A percentile compares a stretch with the other conserved stretches of the same genome.
Evolutionary conservation across 805 yeast genomes (phyloP).

Genomic region (Hanseniaspora hatyaiensis): DNA sequence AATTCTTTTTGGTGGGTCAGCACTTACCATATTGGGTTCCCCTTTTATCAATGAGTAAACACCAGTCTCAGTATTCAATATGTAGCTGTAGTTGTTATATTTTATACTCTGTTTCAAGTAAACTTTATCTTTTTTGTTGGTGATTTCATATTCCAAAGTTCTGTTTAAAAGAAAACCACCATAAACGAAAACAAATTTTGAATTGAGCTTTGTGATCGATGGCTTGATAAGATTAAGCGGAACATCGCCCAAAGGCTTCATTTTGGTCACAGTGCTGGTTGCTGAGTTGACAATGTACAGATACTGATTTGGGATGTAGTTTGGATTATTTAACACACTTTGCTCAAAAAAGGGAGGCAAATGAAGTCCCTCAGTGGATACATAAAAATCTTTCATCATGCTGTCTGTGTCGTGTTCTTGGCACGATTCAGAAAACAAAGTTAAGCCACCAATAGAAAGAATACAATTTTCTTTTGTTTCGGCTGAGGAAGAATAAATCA

Average conservation of each 20-base stretch:
- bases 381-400: constrained; percentile 28
- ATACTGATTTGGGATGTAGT: constrained; percentile 31
- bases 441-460: constrained; percentile 36
- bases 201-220: constrained; percentile 39
- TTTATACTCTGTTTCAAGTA: constrained; percentile 34
- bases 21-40: constrained; percentile 27
- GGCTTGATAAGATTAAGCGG: constrained; percentile 47
- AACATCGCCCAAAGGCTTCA: constrained; percentile 31
- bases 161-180: constrained; percentile 47
- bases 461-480: constrained; percentile 32
- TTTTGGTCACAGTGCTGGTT: constrained; percentile 32
- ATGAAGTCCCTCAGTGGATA: constrained; percentile 31
- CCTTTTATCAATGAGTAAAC: constrained; percentile 39
- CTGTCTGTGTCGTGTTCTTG: constrained; percentile 23
- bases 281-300: constrained; percentile 33
- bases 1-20: constrained; percentile 27
- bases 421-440: constrained; percentile 17
- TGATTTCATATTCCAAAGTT: constrained; percentile 29
- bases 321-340: constrained; percentile 34
- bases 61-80: constrained; percentile 43
- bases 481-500: constrained; percentile 36
- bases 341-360: constrained; percentile 39
- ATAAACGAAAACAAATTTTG: constrained; percentile 47
- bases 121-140: constrained; percentile 29
- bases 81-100: constrained; percentile 44